A percentile compares a stretch with the other conserved stretches of the same genome.
Conservation (phyloP, 805 yeast genomes). For the Metschnikowia borealis region DNA sequence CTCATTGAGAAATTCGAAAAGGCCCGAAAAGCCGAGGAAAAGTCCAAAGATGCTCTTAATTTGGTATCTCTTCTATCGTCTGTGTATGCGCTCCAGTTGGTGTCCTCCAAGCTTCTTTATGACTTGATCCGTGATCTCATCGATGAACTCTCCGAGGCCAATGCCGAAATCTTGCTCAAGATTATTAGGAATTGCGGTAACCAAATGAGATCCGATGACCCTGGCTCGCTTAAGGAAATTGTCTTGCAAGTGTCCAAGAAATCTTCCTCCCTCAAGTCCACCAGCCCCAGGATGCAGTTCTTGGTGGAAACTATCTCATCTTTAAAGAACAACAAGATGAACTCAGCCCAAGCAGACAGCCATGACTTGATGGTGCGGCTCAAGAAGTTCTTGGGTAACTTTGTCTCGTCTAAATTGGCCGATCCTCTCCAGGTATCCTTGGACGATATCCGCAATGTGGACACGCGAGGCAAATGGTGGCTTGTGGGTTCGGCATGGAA, state of each 20-base stretch:
- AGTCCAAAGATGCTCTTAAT: slow-evolving; percentile 54
- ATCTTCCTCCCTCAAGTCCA: slow-evolving; percentile 24
- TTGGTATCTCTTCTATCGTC: slow-evolving; percentile 71
- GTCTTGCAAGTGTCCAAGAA: slow-evolving; percentile 51
- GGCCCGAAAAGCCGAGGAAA: slow-evolving; percentile 26
- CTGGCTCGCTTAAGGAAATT: slow-evolving; percentile 77
- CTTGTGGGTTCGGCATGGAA: slow-evolving; percentile 97
- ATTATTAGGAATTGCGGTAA: slow-evolving; percentile 75
- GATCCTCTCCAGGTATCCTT: slow-evolving; percentile 85
- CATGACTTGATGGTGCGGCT: slow-evolving; percentile 52
- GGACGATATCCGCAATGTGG: slow-evolving; percentile 73
- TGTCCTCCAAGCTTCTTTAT: slow-evolving; percentile 70
- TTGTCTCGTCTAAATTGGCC: slow-evolving; percentile 41
- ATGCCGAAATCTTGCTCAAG: slow-evolving; percentile 73
- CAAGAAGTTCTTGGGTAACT: slow-evolving; percentile 58
- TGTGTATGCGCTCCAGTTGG: slow-evolving; percentile 70
- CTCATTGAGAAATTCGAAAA: slow-evolving; percentile 67
- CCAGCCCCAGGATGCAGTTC: slow-evolving; percentile 65
- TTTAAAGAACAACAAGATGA: slow-evolving; percentile 80
- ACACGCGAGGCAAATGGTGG: slow-evolving; percentile 97
- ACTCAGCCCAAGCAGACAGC: slow-evolving; percentile 46
- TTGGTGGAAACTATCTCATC: slow-evolving; percentile 81
- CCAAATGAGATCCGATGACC: slow-evolving; percentile 87
- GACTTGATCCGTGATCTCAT: slow-evolving; percentile 62
- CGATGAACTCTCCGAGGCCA: slow-evolving; percentile 56